These are phyloP conservation scores for Dothistroma septosporum DNA, from an alignment of 2,329 filamentous ascomycete species.

Conservation along the genomic window DNA sequence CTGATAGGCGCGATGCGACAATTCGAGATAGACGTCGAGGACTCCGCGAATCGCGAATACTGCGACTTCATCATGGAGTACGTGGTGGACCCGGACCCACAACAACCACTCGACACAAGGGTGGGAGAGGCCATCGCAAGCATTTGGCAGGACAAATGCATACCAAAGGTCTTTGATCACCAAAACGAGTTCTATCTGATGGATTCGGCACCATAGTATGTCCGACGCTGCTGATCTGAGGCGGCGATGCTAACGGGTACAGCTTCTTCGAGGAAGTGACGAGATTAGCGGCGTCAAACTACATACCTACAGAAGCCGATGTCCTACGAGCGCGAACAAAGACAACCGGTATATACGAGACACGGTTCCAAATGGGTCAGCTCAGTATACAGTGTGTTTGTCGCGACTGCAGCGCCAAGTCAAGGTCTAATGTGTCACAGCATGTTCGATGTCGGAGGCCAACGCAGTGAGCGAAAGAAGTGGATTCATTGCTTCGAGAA, in stretches of 20 bases:
- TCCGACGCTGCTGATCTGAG: slow-evolving; percentile 5
- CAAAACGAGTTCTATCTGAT: slow-evolving; percentile 98
- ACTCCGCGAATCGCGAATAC: slow-evolving; percentile 66
- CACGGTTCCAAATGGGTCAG: slow-evolving; percentile 96
- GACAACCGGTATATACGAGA: slow-evolving; percentile 98
- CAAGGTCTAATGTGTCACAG: slow-evolving; percentile 45
- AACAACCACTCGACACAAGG: slow-evolving; percentile 73
- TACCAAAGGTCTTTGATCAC: slow-evolving; percentile 79
- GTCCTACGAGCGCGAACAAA: slow-evolving; percentile 94
- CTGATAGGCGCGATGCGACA: slow-evolving; percentile 88
- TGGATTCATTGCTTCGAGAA: slow-evolving; percentile 99
- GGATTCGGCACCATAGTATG: slow-evolving; percentile 95
- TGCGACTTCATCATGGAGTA: slow-evolving; percentile 82
- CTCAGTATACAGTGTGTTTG: slow-evolving; percentile 89
- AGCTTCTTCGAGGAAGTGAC: slow-evolving; percentile 95
- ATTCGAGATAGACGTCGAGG: slow-evolving; percentile 77
- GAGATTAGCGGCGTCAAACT: slow-evolving; percentile 78
- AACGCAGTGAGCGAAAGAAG: slow-evolving; percentile 96
- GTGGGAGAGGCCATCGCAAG: slow-evolving; percentile 79
- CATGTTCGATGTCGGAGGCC: slow-evolving; percentile 98
- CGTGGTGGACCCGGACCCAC: slow-evolving; percentile 83
- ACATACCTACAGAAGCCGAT: slow-evolving; percentile 90
- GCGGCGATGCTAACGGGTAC: background rate
- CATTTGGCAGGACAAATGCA: slow-evolving; percentile 85
- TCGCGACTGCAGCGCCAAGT: background rate